phyloP scores from a whole-genome alignment of 108 stramenopile species.

The Fistulifera solaris region DNA sequence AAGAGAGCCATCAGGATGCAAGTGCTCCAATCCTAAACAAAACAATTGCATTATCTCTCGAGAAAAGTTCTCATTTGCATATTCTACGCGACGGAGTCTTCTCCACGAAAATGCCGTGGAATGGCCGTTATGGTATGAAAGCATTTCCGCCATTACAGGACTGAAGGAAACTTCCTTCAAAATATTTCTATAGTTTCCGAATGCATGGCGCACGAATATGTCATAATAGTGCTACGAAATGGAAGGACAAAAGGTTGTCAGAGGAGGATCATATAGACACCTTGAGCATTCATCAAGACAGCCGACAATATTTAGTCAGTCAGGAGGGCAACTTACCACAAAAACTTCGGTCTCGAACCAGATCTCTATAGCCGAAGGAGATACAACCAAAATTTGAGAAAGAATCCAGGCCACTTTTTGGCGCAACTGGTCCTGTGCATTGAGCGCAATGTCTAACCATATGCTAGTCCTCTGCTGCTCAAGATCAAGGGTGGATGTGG shows the following conservation, averaged over 20 bases:
- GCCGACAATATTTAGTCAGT: no score
- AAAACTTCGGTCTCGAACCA: neutral
- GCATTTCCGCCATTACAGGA: slow-evolving; percentile 46
- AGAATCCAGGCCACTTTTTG: slow-evolving; percentile 71
- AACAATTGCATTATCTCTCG: slow-evolving; percentile 70
- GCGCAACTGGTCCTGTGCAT: slow-evolving; percentile 59
- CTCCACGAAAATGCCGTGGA: slow-evolving; percentile 23
- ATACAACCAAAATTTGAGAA: slow-evolving; percentile 47
- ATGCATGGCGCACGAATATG: slow-evolving; percentile 37
- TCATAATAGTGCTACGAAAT: slow-evolving; percentile 10
- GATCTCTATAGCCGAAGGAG: neutral
- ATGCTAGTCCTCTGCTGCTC: slow-evolving; percentile 25
- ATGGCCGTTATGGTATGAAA: slow-evolving; percentile 21
- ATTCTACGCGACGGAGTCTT: slow-evolving; percentile 6
- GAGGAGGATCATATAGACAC: no score
- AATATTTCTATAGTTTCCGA: slow-evolving; percentile 66
- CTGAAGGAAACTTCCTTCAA: slow-evolving; percentile 42
- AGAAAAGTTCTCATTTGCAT: slow-evolving; percentile 42
- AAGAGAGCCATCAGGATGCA: slow-evolving; percentile 52
- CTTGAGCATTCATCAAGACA: no score
- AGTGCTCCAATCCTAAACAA: slow-evolving; percentile 43
- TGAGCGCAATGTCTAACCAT: slow-evolving; percentile 51
- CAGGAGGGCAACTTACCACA: neutral
- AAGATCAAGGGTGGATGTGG: slow-evolving; percentile 1
- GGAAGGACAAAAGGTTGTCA: neutral